Evolutionary conservation across 805 yeast genomes (phyloP).

Genomic region (Pichia thaimueangensis): DNA sequence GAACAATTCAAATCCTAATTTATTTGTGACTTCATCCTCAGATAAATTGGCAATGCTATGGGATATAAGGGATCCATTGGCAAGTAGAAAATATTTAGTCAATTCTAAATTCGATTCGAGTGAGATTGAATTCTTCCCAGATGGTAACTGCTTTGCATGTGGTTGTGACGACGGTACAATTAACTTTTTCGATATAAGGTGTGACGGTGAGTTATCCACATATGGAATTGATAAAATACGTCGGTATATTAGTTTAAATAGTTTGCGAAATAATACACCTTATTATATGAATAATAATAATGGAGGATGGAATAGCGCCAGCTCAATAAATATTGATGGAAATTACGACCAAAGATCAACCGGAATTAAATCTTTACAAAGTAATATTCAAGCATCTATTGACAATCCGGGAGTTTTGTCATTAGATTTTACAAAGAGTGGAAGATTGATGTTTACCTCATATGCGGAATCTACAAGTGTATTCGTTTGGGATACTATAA

Average conservation of each 20-base stretch:
- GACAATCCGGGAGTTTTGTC: constrained; percentile 69
- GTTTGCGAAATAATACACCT: constrained; percentile 3
- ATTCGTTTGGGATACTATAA: constrained; percentile 70
- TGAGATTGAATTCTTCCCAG: constrained; percentile 56
- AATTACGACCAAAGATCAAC: constrained; percentile 12
- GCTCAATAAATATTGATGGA: constrained; percentile 2
- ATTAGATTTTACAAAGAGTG: constrained; percentile 66
- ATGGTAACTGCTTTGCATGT: constrained; percentile 60
- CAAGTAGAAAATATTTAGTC: constrained; percentile 38
- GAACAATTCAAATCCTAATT: constrained; percentile 15
- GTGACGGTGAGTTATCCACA: constrained; percentile 60
- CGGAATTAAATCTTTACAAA: constrained; percentile 19
- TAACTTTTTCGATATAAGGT: constrained; percentile 65
- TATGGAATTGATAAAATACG: constrained; percentile 32
- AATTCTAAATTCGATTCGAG: constrained; percentile 58
- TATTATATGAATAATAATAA: not conserved
- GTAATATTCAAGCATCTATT: constrained; percentile 30
- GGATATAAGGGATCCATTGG: constrained; percentile 48
- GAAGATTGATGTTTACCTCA: constrained; percentile 67
- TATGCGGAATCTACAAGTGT: constrained; percentile 67
- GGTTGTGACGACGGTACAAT: constrained; percentile 78
- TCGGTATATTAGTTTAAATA: constrained; percentile 9
- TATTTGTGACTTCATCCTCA: constrained; percentile 59
- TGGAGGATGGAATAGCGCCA: constrained; percentile 1
- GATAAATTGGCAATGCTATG: constrained; percentile 64